A percentile compares a stretch with the other conserved stretches of the same genome.
Evolutionary conservation across 2,329 filamentous ascomycete species (phyloP).

Genomic region (Verticillium tricorpus): DNA sequence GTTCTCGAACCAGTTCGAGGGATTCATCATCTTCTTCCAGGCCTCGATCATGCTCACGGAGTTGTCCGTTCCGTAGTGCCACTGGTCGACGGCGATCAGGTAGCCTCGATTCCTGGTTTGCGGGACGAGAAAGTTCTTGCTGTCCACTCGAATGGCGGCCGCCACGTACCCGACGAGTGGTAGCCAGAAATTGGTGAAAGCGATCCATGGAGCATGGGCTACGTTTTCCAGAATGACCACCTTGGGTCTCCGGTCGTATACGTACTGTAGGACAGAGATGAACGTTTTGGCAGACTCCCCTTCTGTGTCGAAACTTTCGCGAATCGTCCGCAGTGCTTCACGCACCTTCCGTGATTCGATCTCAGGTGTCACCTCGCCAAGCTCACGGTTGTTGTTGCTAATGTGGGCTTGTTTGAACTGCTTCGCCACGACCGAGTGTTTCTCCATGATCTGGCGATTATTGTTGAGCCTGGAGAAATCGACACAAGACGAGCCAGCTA

Average conservation of each 20-base stretch:
- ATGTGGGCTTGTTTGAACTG: constrained; percentile 33
- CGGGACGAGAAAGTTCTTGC: constrained; percentile 68
- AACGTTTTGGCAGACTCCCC: constrained; percentile 67
- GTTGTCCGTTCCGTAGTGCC: constrained; percentile 20
- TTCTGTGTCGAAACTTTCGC: neutral
- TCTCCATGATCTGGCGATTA: constrained; percentile 37
- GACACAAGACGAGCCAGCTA: constrained; percentile 72
- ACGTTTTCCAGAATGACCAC: constrained; percentile 74
- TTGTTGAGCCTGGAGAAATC: constrained; percentile 66
- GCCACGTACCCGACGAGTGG: constrained; percentile 51
- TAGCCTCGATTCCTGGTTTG: constrained; percentile 63
- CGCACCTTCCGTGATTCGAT: constrained; percentile 50
- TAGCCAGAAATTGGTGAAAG: constrained; percentile 36
- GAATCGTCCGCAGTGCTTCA: constrained; percentile 28
- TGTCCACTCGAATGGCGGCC: constrained; percentile 49
- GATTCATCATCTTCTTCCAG: constrained; percentile 41
- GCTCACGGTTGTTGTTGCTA: neutral
- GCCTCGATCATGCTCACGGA: constrained; percentile 20
- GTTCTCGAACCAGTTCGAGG: constrained; percentile 38
- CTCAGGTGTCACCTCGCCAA: constrained; percentile 13
- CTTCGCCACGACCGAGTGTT: constrained; percentile 45
- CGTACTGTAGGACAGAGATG: constrained; percentile 54
- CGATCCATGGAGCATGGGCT: constrained; percentile 51
- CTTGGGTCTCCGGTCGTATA: constrained; percentile 48
- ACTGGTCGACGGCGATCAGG: constrained; percentile 48